A percentile compares a stretch with the other conserved stretches of the same genome.
phyloP scores from a whole-genome alignment of 306 rosid species.

The Cicer bijugum region DNA sequence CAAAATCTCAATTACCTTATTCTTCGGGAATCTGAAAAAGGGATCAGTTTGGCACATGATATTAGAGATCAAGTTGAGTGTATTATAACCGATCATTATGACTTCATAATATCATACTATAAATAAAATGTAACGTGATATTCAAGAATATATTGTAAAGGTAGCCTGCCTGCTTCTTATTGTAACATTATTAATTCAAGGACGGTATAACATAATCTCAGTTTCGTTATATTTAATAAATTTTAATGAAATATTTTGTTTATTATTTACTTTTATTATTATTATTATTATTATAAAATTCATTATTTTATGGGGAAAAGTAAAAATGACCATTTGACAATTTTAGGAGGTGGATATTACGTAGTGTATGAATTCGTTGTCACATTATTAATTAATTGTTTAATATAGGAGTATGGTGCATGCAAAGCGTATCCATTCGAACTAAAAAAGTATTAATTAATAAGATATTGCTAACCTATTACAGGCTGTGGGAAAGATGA shows the following conservation, averaged over 20 bases:
- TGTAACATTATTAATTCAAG: neutral
- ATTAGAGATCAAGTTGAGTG: neutral
- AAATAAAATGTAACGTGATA: neutral
- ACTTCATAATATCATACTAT: neutral
- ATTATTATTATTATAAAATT: no score
- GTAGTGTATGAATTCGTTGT: neutral
- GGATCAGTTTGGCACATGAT: constrained; percentile 17
- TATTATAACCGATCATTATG: neutral
- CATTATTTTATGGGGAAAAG: no score
- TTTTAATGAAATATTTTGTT: no score
- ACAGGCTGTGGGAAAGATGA: constrained; percentile 37
- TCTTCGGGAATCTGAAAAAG: constrained; percentile 10
- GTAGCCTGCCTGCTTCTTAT: neutral
- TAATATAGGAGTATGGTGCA: neutral
- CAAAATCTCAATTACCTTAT: constrained; percentile 19
- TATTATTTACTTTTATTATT: no score
- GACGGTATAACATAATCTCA: no score
- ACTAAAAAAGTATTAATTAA: constrained; percentile 1
- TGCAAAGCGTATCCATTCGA: neutral
- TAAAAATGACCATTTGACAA: no score
- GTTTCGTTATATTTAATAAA: no score
- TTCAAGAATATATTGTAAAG: constrained; percentile 28
- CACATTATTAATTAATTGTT: neutral
- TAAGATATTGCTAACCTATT: neutral
- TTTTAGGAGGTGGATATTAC: no score